These are phyloP conservation scores for Erigeron canadensis DNA, from an alignment of 129 eudicot species.

Conservation along the genomic window DNA sequence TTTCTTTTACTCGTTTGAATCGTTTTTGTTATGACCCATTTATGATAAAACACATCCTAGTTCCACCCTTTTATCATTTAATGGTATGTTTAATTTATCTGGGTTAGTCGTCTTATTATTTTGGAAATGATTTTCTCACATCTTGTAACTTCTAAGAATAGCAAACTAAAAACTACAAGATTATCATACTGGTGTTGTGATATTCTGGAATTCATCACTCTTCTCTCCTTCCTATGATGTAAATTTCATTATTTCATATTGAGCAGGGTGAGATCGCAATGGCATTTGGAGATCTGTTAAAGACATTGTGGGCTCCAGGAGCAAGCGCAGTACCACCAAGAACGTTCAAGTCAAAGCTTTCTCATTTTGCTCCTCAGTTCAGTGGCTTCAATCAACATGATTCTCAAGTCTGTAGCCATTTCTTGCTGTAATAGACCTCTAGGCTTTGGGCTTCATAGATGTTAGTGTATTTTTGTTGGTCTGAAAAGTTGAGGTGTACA, in stretches of 20 bases:
- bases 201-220: constrained; percentile 1
- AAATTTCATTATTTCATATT: constrained; percentile 14
- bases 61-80: neutral
- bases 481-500: constrained; percentile 10
- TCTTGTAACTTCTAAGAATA: constrained; percentile 20
- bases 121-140: constrained; percentile 6
- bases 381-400: constrained; percentile 96
- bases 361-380: constrained; percentile 96
- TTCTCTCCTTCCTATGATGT: constrained; percentile 25
- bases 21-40: neutral
- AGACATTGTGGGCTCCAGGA: constrained; percentile 95
- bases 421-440: constrained; percentile 29
- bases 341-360: constrained; percentile 74
- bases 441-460: constrained; percentile 11
- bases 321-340: constrained; percentile 86
- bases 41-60: neutral
- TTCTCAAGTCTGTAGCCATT: constrained; percentile 67
- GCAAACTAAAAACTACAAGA: constrained; percentile 17
- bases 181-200: neutral
- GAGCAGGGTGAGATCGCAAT: constrained; percentile 90
- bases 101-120: neutral
- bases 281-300: constrained; percentile 85
- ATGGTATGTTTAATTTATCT: neutral
- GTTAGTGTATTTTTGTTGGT: neutral
- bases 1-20: neutral